phyloP scores from a whole-genome alignment of 257 asterid genomes.

The Anisodus acutangulus region DNA sequence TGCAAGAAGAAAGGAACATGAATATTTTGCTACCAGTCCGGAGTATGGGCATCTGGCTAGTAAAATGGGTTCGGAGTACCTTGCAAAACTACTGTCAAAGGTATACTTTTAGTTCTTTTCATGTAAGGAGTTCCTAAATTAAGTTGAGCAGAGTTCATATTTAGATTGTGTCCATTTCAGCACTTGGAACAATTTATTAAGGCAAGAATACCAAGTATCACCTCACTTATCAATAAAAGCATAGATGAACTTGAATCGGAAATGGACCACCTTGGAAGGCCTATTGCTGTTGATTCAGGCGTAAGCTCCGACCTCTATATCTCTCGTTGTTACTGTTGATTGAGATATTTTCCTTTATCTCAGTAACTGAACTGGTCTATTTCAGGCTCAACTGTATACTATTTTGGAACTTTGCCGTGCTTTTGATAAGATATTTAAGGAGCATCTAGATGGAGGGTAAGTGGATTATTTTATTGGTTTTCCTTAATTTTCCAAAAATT shows the following conservation, averaged over 20 bases:
- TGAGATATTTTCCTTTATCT: constrained; percentile 3
- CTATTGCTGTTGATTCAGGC: constrained; percentile 91
- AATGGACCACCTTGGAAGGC: constrained; percentile 96
- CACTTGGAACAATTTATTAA: constrained; percentile 36
- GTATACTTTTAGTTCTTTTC: constrained; percentile 42
- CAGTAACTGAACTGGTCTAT: constrained; percentile 32
- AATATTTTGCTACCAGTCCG: constrained; percentile 83
- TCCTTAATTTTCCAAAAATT: not conserved
- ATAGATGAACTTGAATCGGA: constrained; percentile 60
- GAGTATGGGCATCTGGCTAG: constrained; percentile 86
- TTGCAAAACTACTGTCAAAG: constrained; percentile 89
- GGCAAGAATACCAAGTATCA: constrained; percentile 38
- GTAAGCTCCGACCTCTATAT: constrained; percentile 48
- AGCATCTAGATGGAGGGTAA: constrained; percentile 38
- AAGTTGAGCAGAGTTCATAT: constrained; percentile 23
- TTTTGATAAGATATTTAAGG: constrained; percentile 35
- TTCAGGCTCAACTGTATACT: constrained; percentile 93
- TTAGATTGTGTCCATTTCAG: constrained; percentile 35
- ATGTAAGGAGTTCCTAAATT: not conserved
- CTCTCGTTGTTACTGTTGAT: not conserved
- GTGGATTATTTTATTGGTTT: not conserved
- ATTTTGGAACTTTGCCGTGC: constrained; percentile 77
- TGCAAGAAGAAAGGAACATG: constrained; percentile 83
- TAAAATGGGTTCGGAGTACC: constrained; percentile 95
- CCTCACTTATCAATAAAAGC: constrained; percentile 35